Evolutionary conservation across 2,329 filamentous ascomycete genomes (phyloP).

Genomic region (Akanthomyces lecanii): DNA sequence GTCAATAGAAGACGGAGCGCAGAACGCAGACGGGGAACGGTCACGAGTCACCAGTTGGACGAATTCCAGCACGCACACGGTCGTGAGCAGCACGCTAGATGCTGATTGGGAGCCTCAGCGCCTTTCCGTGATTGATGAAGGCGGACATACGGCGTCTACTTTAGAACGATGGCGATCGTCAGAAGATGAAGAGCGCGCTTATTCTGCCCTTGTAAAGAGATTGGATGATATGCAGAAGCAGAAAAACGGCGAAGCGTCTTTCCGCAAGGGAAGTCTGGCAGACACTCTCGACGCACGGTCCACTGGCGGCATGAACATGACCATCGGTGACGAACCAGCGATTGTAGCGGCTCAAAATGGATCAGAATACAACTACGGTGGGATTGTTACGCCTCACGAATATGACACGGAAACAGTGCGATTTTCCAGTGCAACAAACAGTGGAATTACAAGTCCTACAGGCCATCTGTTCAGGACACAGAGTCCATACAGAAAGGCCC

Average conservation of each 20-base stretch:
- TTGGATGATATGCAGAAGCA: constrained; percentile 38
- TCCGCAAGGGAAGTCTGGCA: not conserved
- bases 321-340: not conserved
- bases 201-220: constrained; percentile 59
- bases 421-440: constrained; percentile 6
- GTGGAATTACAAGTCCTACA: constrained; percentile 41
- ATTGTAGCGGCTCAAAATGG: not conserved
- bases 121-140: constrained; percentile 62
- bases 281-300: not conserved
- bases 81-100: constrained; percentile 38
- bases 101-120: constrained; percentile 51
- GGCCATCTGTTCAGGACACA: constrained; percentile 50
- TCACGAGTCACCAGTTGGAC: constrained; percentile 72
- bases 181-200: constrained; percentile 56
- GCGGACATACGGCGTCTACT: constrained; percentile 33
- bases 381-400: not conserved
- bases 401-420: not conserved
- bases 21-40: constrained; percentile 43
- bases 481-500: constrained; percentile 52
- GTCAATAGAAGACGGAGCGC: constrained; percentile 40
- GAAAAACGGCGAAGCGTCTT: constrained; percentile 4
- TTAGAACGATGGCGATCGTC: constrained; percentile 22
- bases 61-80: constrained; percentile 56
- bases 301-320: not conserved
- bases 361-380: not conserved